Evolutionary conservation across 306 rosid species (phyloP), one percentile per base, ranked within the genome.

Genomic region (Cucumis hystrix): DNA sequence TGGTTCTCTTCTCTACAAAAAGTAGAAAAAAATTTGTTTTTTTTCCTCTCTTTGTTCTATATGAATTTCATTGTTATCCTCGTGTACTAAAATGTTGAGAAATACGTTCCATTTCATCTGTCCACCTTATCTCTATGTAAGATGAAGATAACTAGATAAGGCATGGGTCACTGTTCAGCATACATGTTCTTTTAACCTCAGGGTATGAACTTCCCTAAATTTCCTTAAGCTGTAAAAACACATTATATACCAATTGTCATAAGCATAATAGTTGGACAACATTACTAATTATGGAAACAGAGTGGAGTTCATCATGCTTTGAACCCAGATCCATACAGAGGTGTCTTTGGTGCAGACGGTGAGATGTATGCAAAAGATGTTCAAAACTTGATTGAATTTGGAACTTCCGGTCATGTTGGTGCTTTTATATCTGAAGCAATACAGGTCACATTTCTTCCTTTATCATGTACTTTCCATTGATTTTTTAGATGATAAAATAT

Each of bases 311-410:
- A 92, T 72, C 99, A 95, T 85, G 97, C 93, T 7, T 52, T 90
- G 45, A 95, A 95, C 74, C 97, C 99, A 56, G 97, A 92, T 80
- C 99, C 99, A 33, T 95, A 95, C 20, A 86, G 99, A 81, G 99
- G 99, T 4, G 64, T 92, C 68, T 95, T 95, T 80, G 99, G 99
- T 78, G 82, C 99, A 3, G 97, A 95, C 62, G 99, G 96, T 52
- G 87, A 87, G 81, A 95, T 87, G 88, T 95, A 95, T 81, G 96
- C 95, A 72, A 88, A 86, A 78, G 99, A 95, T 74, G 93, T 95
- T 2, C 82, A 92, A 78, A 96, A 95, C 57, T 82, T 92, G 66
- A 88, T 95, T 73, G 89, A 90, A 47, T 95, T 89, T 59, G 99
- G 99, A 75, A 95, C 99, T 64, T 87, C 91, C 0, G 97, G 99